Percentiles rank a stretch among this genome's conserved stretches.
Conservation (phyloP, 1,284 basidiomycete species). For the Leccinum pallidistipes region DNA sequence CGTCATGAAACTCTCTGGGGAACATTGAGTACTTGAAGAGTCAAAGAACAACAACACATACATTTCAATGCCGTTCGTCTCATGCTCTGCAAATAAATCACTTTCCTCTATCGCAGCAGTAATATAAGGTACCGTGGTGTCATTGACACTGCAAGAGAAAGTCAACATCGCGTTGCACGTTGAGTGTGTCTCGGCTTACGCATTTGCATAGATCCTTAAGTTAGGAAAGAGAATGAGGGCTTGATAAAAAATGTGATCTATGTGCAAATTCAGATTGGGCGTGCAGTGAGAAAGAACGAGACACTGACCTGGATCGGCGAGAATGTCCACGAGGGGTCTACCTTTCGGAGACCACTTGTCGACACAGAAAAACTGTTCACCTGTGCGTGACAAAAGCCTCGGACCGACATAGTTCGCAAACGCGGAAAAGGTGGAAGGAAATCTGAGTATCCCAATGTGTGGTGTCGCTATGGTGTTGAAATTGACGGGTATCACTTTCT, state of each 20-base stretch:
- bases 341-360: conserved; percentile 76
- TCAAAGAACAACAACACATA: conserved; percentile 35
- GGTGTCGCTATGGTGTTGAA: conserved; percentile 86
- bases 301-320: conserved; percentile 78
- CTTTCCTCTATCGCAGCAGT: conserved; percentile 71
- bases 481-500: conserved; percentile 65
- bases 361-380: conserved; percentile 75
- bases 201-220: conserved; percentile 84
- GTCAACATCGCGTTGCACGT: conserved; percentile 12
- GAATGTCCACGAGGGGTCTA: conserved; percentile 75
- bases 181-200: conserved; percentile 42
- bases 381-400: conserved; percentile 78
- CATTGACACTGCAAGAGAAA: conserved; percentile 52
- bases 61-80: conserved; percentile 62
- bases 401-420: conserved; percentile 65
- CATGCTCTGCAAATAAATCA: conserved; percentile 67
- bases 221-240: conserved; percentile 70
- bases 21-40: conserved; percentile 10
- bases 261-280: conserved; percentile 11
- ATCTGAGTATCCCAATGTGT: conserved; percentile 67
- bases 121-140: conserved; percentile 80
- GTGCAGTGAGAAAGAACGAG: background rate
- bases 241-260: conserved; percentile 77
- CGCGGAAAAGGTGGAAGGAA: conserved; percentile 61
- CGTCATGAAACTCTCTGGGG: conserved; percentile 53